Base-by-base conservation (phyloP, 2,329 filamentous ascomycete genomes). In the Aspergillus tubingensis region DNA sequence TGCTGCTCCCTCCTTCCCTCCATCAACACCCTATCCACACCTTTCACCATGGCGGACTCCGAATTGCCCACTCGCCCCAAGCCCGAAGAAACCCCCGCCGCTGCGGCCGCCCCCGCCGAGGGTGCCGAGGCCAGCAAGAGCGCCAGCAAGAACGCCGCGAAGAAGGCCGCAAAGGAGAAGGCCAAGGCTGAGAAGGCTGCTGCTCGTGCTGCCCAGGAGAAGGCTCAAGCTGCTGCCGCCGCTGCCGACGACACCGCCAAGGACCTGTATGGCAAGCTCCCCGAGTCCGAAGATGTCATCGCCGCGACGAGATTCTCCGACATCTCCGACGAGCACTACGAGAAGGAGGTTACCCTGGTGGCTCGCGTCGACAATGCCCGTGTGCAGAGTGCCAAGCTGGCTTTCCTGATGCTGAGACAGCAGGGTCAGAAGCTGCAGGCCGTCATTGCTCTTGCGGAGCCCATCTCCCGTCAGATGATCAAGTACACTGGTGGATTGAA, bases 121-220 rank as follows among this genome's bases (percentile, higher is more conserved):
- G 79, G 76, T 54, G 72, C 59, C 41, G 66, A 67, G 44, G 56
- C 66, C 52, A 70, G 63, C 57, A 74, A 74, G 68, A 68, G 61
- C 64, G 64, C 72, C 44, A 91, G 89, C 62, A 93, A 96, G 81
- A 93, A 88, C 78, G 91, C 88, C 15, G 80, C 89, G 65, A 96
- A 96, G 82, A 96, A 96, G 82, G 88, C 90, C 49, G 89, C 90
- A 69, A 96, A 96, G 80, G 91, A 93, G 27, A 92, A 92, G 80
- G 93, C 94, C 76, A 93, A 96, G 79, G 91, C 90, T 11, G 84
- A 87, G 74, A 96, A 96, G 78, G 90, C 90, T 48, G 83, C 70
- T 74, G 85, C 74, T 80, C 87, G 77, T 54, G 89, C 88, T n/a
- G 90, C 91, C 68, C 88, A 90, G 72, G 89, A 91, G 72, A 89